Evolutionary conservation across 768 basidiomycete species (phyloP), one percentile per base, ranked within the genome.

Genomic region (Hemileccinum rubropunctum): DNA sequence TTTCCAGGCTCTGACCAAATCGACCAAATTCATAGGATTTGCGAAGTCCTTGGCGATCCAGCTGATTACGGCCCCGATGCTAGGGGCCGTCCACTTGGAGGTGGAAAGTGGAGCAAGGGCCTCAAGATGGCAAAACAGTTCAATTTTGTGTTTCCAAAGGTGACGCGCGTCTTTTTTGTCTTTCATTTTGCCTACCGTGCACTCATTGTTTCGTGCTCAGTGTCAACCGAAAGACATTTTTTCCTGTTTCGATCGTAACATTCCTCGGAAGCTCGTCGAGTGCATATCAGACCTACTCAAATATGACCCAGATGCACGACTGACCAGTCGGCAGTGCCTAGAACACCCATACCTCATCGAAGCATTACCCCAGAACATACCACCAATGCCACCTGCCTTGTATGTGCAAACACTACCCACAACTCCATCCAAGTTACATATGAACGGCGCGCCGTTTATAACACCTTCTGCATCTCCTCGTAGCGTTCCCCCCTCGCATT

Each of bases 1-100:
- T 99, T 99, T 67, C 97, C 97, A 26, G 97, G 97, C 17, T 83
- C 85, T 45, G 86, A 86, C 64, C 94, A 97, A 65, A 75, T 90
- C 45, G 95, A 98, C 73, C 97, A 99, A 71, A 84, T 98, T 32
- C 83, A 78, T 53, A 77, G 85, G 65, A 97, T 98, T 52, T 91
- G 88, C 58, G 89, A 95, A 54, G 75, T 95, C n/a, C 78, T 98
- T 32, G 97, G 97, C 18, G 92, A 98, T 68, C 95, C 95, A 23
- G 78, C 78, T 43, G 86, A 87, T 35, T 93, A 98, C 68, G 92
- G 92, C 27, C 51, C 76, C 3, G 93, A 97, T 64, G 69, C 73
- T 27, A 76, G 84, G 51, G 83, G 86, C 11, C 80, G 79, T 64
- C 68, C 76, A 3, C 62, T 87, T 2, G 97, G 97, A 10, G 97